Conservation (phyloP, 2,329 filamentous ascomycete species). For the Pyrenochaeta sp. region DNA sequence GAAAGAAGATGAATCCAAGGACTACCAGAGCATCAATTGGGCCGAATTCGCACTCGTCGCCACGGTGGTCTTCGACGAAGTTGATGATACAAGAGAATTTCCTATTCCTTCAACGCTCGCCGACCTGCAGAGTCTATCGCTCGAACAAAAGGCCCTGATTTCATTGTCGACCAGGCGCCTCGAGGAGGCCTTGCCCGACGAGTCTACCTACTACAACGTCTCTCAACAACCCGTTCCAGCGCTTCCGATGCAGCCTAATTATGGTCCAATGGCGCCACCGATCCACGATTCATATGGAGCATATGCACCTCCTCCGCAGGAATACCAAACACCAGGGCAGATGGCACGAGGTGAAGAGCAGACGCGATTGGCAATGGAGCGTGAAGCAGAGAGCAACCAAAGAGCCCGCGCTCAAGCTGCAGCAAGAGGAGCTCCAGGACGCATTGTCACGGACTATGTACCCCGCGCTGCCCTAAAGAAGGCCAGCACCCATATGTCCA, state of each 20-base stretch:
- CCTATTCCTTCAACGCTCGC: slow-evolving; percentile 88
- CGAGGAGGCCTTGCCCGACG: slow-evolving; percentile 92
- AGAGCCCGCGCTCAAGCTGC: slow-evolving; percentile 82
- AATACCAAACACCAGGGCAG: slow-evolving; percentile 41
- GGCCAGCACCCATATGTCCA: slow-evolving; percentile 69
- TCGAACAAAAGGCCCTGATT: slow-evolving; percentile 93
- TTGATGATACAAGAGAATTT: slow-evolving; percentile 84
- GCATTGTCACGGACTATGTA: slow-evolving; percentile 92
- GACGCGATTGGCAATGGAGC: slow-evolving; percentile 45
- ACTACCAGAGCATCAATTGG: slow-evolving; percentile 92
- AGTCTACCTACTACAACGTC: slow-evolving; percentile 56
- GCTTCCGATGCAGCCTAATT: slow-evolving; percentile 36
- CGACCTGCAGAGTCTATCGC: slow-evolving; percentile 90
- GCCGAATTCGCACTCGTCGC: slow-evolving; percentile 96
- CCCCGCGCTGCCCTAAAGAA: slow-evolving; percentile 79
- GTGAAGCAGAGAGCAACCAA: slow-evolving; percentile 61
- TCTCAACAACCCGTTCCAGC: slow-evolving; percentile 39
- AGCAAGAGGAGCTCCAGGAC: slow-evolving; percentile 71
- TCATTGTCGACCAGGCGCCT: slow-evolving; percentile 86
- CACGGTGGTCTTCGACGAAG: slow-evolving; percentile 89
- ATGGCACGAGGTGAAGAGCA: slow-evolving; percentile 50
- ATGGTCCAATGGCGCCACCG: slow-evolving; percentile 38
- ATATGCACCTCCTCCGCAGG: slow-evolving; percentile 33
- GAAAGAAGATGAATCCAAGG: slow-evolving; percentile 78
- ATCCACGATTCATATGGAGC: slow-evolving; percentile 38